Base-by-base conservation (phyloP, 441 rosid species). In the Aleurites moluccanus region DNA sequence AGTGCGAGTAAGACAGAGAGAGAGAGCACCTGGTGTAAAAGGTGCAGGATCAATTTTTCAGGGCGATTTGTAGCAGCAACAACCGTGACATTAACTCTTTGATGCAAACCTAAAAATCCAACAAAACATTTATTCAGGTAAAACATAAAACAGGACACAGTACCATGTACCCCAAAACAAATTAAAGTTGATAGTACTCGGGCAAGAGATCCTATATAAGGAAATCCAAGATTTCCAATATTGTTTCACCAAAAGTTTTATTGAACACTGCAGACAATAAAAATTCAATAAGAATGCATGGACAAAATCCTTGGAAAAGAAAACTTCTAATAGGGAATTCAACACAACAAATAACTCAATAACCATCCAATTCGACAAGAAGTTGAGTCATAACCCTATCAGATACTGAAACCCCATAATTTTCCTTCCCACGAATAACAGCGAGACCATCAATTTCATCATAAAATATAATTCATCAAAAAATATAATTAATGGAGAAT, bases 21-120 rank as follows among this genome's bases (percentile, higher is more conserved):
- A n/a, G 76, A 76, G 77, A 79, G 73, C 40, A 92, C 97, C 98
- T 83, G 97, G 97, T 85, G 98, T 89, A 80, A 94, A 73, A 69
- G 92, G 91, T 73, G 99, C 98, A 77, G 95, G 80, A 80, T 94
- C 98, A 47, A 94, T 92, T 84, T 92, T 94, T 94, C 99, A 13
- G 98, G 99, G 55, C 96, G 91, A 82, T 95, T 95, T 53, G 99
- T 93, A 10, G 99, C 98, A 59, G 92, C 99, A 85, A 95, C 88
- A 40, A 95, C 92, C 1, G 96, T 91, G 72, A 95, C 99, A 79
- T 90, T 85, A 77, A 92, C 96, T 81, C 98, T 86, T 85, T 88
- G 90, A 80, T 92, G 97, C 87, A 91, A 83, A 72, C 97, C 99
- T 94, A 82, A 75, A n/a, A 10, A 63, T 63, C 65, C 53, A 47